phyloP scores from a whole-genome alignment of 2,329 filamentous ascomycete genomes.

The Calonectria ilicicola region DNA sequence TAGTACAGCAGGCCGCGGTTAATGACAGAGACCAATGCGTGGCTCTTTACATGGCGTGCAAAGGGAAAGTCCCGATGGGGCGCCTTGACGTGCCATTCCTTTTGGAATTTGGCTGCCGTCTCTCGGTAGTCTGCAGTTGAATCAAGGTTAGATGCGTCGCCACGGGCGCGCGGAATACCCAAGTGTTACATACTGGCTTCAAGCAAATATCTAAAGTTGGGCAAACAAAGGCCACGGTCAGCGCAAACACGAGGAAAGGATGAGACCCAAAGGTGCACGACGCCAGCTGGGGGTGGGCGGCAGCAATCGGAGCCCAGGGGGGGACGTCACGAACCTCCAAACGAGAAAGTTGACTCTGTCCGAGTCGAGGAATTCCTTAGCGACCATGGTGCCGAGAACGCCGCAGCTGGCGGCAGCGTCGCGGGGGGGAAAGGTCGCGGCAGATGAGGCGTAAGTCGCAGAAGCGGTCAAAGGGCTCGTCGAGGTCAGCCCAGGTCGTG shows the following conservation, averaged over 20 bases:
- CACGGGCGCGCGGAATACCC: conserved; percentile 30
- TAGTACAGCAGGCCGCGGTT: conserved; percentile 74
- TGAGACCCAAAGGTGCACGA: conserved; percentile 18
- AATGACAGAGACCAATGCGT: conserved; percentile 72
- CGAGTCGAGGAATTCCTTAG: conserved; percentile 73
- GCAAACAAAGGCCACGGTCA: conserved; percentile 33
- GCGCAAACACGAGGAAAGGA: conserved; percentile 29
- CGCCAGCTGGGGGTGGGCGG: conserved; percentile 20
- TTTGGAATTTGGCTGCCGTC: conserved; percentile 75
- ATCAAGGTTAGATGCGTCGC: conserved; percentile 41
- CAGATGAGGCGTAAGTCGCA: conserved; percentile 23
- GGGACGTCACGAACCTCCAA: conserved; percentile 71
- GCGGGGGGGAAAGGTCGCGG: conserved; percentile 35
- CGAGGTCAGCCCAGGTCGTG: conserved; percentile 33
- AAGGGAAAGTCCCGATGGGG: conserved; percentile 73
- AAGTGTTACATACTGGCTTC: conserved; percentile 69
- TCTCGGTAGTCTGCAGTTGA: conserved; percentile 71
- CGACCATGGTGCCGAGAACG: conserved; percentile 57
- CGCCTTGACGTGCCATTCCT: conserved; percentile 74
- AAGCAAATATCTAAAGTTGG: conserved; percentile 64
- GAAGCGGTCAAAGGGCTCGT: conserved; percentile 31
- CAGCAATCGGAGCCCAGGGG: conserved; percentile 37
- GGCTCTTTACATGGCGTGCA: conserved; percentile 73
- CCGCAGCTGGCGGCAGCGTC: conserved; percentile 48
- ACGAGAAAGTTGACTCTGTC: conserved; percentile 78